Evolutionary conservation across 306 rosid species (phyloP), one percentile per base, ranked within the genome.

Genomic region (Mimosa pudica): DNA sequence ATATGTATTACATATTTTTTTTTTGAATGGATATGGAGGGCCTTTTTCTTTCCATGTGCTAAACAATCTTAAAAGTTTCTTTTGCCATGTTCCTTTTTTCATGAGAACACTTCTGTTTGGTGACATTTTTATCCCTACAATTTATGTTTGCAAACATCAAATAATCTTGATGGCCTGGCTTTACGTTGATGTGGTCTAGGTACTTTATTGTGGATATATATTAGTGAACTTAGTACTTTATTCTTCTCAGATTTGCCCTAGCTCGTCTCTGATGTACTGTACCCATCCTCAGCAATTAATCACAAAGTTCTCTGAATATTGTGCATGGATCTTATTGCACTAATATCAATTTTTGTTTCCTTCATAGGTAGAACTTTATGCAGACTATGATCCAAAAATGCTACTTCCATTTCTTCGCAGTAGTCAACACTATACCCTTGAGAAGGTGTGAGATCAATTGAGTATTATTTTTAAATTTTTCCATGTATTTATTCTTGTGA

Each of bases 311-410:
- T 42, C 44, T 54, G 49, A 71, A 47, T 76, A 52, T 61, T 70
- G 60, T 77, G 33, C 60, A 54, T 42, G 38, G 54, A n/a, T 24
- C 16, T 63, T 77, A 5, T 77, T 47, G 77, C 61, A 12, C 47
- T 66, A 61, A 69, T 79, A 36, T 38, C 78, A 70, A 61, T 63
- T 41, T 51, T 74, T 73, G 63, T 82, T 74, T 66, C 45, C 41
- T 68, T 32, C 30, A 60, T 80, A 93, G 97, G 97, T 93, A 82
- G 97, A 93, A 81, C 96, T 91, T 71, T 93, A 90, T 87, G 94
- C 94, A 75, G 96, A 93, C 24, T 90, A 85, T 82, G 97, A 93
- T 84, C 80, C 90, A 71, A 93, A 87, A 90, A 93, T 93, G 96
- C 82, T 93, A 60, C 92, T 93, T 70, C 85, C 92, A 64, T 93